A percentile compares a stretch with the other conserved stretches of the same genome.
Evolutionary conservation across 169 alveolate genomes (phyloP).

Genomic region (Besnoitia besnoiti): DNA sequence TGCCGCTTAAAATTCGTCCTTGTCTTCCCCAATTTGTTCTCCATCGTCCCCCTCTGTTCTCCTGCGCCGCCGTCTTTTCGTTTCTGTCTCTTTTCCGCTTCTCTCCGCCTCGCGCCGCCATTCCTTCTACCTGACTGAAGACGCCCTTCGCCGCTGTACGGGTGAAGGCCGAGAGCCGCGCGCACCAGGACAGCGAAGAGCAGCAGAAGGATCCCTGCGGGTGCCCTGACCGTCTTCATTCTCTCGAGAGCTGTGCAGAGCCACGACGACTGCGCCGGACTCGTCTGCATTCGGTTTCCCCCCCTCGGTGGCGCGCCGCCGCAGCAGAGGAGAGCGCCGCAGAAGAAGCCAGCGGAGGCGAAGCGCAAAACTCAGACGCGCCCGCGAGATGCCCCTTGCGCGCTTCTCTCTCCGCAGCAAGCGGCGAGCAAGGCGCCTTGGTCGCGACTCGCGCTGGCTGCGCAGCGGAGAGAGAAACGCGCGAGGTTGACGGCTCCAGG

Average conservation of each 20-base stretch:
- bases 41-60: no score
- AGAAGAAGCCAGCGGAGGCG: no score
- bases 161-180: background rate
- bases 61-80: background rate
- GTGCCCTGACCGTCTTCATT: background rate
- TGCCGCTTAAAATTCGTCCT: no score
- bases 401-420: no score
- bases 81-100: background rate
- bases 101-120: background rate
- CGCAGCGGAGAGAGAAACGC: no score
- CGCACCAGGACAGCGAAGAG: background rate
- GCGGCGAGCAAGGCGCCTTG: no score
- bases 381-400: background rate
- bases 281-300: background rate
- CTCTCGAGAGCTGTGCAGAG: background rate
- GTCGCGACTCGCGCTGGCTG: no score
- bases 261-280: background rate
- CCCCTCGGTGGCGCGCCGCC: background rate
- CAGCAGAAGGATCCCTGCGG: background rate
- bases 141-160: slow-evolving; percentile 7
- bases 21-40: no score
- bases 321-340: background rate
- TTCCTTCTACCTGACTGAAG: background rate
- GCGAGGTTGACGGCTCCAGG: no score
- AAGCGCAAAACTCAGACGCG: no score